Conservation (phyloP, 1,284 basidiomycete species). For the Marasmius sp. region DNA sequence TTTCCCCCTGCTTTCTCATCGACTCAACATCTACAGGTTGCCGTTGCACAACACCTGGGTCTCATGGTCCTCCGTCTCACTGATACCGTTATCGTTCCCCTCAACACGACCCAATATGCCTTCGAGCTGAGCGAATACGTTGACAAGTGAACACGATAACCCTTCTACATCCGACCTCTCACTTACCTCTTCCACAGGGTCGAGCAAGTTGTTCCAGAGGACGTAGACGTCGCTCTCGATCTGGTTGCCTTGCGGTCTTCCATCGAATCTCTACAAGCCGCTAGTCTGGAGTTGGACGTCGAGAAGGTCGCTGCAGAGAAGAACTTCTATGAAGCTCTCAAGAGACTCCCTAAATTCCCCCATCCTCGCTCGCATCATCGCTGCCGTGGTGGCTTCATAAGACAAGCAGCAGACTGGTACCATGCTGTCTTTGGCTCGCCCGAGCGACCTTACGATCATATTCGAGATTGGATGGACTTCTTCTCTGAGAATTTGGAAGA, state of each 20-base stretch:
- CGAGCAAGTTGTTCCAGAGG: constrained; percentile 6
- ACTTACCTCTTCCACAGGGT: not conserved
- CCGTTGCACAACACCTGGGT: constrained; percentile 57
- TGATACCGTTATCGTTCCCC: constrained; percentile 60
- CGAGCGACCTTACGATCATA: not conserved
- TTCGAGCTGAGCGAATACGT: constrained; percentile 63
- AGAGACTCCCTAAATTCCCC: constrained; percentile 17
- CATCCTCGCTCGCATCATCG: not conserved
- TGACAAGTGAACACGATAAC: constrained; percentile 41
- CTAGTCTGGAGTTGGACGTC: constrained; percentile 55
- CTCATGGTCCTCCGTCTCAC: constrained; percentile 61
- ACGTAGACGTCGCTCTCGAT: constrained; percentile 24
- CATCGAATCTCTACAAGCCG: constrained; percentile 49
- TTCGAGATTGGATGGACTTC: not conserved
- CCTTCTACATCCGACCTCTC: not conserved
- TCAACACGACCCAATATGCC: constrained; percentile 80
- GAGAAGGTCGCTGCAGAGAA: constrained; percentile 49
- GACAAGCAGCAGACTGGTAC: not conserved
- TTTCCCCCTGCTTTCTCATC: not conserved
- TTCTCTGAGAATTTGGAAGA: not conserved
- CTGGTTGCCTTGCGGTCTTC: constrained; percentile 14
- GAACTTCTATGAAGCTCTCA: constrained; percentile 36
- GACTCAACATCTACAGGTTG: constrained; percentile 15
- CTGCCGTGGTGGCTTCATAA: not conserved
- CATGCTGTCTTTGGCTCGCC: not conserved